Conservation (phyloP, 2,329 filamentous ascomycete genomes). For the Claviceps spartinae region DNA sequence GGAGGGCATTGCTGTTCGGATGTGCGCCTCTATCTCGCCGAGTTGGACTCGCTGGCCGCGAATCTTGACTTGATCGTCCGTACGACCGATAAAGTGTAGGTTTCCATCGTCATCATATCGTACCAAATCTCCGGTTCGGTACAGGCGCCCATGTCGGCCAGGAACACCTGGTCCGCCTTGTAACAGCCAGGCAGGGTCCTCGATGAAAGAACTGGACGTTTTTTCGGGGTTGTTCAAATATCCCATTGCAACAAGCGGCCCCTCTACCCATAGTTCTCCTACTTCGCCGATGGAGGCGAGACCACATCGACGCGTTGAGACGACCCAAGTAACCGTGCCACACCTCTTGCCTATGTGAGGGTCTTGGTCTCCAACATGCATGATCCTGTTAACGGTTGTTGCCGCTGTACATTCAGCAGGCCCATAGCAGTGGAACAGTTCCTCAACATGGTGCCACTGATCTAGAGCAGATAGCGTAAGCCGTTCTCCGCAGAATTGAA, state of each 20-base stretch:
- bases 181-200: neutral
- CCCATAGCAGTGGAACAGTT: neutral
- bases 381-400: constrained; percentile 3
- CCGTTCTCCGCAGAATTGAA: too few relatives aligned
- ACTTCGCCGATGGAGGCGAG: neutral
- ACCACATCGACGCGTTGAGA: neutral
- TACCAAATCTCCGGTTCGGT: constrained; percentile 13
- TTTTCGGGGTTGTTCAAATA: constrained; percentile 1
- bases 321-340: neutral
- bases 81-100: constrained; percentile 13
- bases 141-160: constrained; percentile 3
- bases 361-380: too few relatives aligned
- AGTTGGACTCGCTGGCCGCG: constrained; percentile 14
- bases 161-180: neutral
- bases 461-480: too few relatives aligned
- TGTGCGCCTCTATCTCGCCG: constrained; percentile 8
- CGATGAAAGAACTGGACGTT: neutral
- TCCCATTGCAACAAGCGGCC: neutral
- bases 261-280: constrained; percentile 3
- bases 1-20: neutral
- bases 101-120: constrained; percentile 8
- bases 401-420: too few relatives aligned
- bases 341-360: neutral
- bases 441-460: too few relatives aligned
- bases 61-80: constrained; percentile 14